Evolutionary conservation across 306 rosid genomes (phyloP), one percentile per base, ranked within the genome.

Genomic region (Corylus avellana): DNA sequence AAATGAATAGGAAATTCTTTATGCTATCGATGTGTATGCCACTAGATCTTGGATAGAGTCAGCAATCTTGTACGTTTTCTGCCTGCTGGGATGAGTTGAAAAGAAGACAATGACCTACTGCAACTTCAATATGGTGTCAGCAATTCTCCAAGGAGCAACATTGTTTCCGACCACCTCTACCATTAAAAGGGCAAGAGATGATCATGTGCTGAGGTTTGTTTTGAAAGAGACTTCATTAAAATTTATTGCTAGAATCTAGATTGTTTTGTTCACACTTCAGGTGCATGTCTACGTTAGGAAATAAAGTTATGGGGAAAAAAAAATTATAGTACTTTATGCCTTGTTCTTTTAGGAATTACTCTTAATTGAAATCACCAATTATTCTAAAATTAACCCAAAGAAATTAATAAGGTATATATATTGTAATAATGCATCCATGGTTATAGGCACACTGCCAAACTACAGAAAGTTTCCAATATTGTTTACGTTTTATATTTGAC

Each of bases 61-160:
- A n/a, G 32, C 50, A 39, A n/a, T 42, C 51, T n/a, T 18, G 53
- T 32, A 32, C 2, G 35, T 42, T 68, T 68, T 68, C 72, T 68
- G 4, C 16, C 20, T 17, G 35, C 35, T 32, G 35, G 35, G 35
- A 42, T 18, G 72, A 48, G 51, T 9, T 68, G 35, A 2, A 64
- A 32, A 64, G 70, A 32, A 68, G 51, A 68, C 18, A 68, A 42
- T 42, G 47, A 37, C 72, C 9, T 17, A 37, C 12, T 37, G 17
- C 72, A 66, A 42, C 72, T 14, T 68, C 14, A 42, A 68, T 68
- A 10, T 68, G 72, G 32, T 18, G 72, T 68, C 72, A 68, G 51
- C 72, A 42, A 39, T 68, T 48, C 72, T 44, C 51, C 48, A 8
- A 18, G 49, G 48, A 7, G n/a, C n/a, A 12, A 64, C 47, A 39